phyloP scores from a whole-genome alignment of 148 eudicot genomes.

The Arbutus unedo region DNA sequence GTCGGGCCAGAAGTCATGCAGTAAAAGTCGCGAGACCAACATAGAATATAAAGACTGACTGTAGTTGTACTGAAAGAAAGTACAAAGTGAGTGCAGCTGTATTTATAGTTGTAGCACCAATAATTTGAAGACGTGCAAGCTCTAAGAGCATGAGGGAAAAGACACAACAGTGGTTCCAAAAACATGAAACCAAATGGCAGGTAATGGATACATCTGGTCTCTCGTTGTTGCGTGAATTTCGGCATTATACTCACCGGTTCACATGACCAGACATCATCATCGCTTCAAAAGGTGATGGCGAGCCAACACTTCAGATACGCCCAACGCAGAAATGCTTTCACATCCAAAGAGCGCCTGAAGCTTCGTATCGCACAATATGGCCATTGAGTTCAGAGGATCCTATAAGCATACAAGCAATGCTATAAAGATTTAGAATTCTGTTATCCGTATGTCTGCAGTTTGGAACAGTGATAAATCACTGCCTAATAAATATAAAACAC shows the following conservation, averaged over 20 bases:
- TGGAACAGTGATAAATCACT: background rate
- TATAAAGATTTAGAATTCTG: background rate
- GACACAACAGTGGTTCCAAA: background rate
- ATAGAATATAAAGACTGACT: background rate
- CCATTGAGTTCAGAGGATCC: constrained; percentile 42
- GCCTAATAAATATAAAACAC: background rate
- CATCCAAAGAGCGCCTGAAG: constrained; percentile 43
- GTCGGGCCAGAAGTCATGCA: background rate
- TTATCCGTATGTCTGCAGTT: background rate
- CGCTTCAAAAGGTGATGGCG: constrained; percentile 36
- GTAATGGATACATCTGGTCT: background rate
- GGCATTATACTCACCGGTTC: constrained; percentile 29
- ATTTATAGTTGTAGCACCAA: background rate
- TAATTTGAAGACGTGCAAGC: background rate
- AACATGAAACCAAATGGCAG: background rate
- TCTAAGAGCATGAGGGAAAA: background rate
- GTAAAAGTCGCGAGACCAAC: background rate
- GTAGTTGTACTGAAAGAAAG: background rate
- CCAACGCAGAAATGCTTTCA: constrained; percentile 37
- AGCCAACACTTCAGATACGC: constrained; percentile 30
- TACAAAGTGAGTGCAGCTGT: background rate
- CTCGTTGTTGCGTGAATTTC: background rate
- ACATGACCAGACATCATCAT: constrained; percentile 19
- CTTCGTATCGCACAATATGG: constrained; percentile 44
- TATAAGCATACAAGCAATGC: constrained; percentile 18